These are phyloP conservation scores for Chloris gayana DNA, from an alignment of 176 grass and related monocot species.

Conservation along the genomic window DNA sequence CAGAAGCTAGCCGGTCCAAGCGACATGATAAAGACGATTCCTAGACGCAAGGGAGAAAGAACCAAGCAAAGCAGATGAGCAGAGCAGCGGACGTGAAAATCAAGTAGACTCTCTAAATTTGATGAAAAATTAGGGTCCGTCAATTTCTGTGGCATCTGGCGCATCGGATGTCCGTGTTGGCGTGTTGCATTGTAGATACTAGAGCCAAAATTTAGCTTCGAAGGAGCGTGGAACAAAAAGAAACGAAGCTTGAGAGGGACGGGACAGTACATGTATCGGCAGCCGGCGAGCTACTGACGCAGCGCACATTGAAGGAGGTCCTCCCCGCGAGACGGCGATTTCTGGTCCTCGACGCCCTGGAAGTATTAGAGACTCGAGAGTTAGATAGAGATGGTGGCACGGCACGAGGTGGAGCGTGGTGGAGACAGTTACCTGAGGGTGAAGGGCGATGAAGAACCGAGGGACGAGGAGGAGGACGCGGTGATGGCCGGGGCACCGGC, in stretches of 20 bases:
- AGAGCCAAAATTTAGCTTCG: too few relatives aligned
- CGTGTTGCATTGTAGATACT: too few relatives aligned
- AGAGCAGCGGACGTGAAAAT: too few relatives aligned
- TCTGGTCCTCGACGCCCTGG: conserved; percentile 36
- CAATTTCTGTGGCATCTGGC: too few relatives aligned
- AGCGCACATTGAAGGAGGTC: conserved; percentile 23
- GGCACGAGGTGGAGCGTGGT: neutral
- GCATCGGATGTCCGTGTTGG: too few relatives aligned
- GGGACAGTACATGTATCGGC: conserved; percentile 39
- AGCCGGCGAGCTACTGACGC: conserved; percentile 37
- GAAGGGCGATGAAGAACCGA: conserved; percentile 18
- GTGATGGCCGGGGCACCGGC: conserved; percentile 14
- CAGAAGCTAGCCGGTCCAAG: too few relatives aligned
- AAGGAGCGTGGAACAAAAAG: neutral
- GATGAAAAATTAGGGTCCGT: too few relatives aligned
- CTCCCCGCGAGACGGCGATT: conserved; percentile 25
- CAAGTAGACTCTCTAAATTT: too few relatives aligned
- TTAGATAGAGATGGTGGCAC: neutral
- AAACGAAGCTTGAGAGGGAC: neutral
- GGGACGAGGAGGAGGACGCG: conserved; percentile 14
- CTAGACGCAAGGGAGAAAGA: too few relatives aligned
- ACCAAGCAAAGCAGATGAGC: too few relatives aligned
- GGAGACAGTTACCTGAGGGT: conserved; percentile 21
- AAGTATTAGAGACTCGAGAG: neutral
- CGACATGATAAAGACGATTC: too few relatives aligned